Evolutionary conservation across 768 basidiomycete genomes (phyloP).

Genomic region (Dentipellis fragilis): DNA sequence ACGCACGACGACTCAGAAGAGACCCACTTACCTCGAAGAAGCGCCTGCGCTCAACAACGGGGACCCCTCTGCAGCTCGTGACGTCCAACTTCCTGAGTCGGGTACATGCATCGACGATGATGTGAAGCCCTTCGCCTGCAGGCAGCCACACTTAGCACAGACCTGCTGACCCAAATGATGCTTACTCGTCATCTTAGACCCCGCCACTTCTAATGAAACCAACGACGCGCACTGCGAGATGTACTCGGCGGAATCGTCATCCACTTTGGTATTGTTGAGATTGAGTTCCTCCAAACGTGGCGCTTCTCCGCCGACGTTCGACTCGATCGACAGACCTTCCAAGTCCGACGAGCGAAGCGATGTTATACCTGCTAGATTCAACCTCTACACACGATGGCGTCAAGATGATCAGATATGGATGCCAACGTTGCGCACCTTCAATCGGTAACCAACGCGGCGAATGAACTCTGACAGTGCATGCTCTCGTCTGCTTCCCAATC

Average conservation of each 20-base stretch:
- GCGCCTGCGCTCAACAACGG: slow-evolving; percentile 45
- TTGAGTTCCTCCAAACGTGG: slow-evolving; percentile 38
- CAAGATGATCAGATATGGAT: not conserved
- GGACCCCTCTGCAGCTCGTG: slow-evolving; percentile 58
- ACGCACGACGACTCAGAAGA: not conserved
- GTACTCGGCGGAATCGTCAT: slow-evolving; percentile 43
- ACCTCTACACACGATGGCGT: slow-evolving; percentile 26
- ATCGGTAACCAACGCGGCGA: slow-evolving; percentile 39
- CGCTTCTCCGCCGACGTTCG: slow-evolving; percentile 19
- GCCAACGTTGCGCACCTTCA: slow-evolving; percentile 7
- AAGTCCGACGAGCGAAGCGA: slow-evolving; percentile 42
- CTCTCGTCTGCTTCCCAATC: slow-evolving; percentile 21
- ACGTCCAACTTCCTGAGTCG: slow-evolving; percentile 46
- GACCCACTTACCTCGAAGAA: slow-evolving; percentile 47
- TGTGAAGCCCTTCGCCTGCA: slow-evolving; percentile 43
- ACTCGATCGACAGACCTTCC: slow-evolving; percentile 32
- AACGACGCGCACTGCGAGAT: slow-evolving; percentile 43
- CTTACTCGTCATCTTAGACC: slow-evolving; percentile 54
- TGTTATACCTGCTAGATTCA: slow-evolving; percentile 49
- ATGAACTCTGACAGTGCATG: slow-evolving; percentile 37
- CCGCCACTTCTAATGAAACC: slow-evolving; percentile 37
- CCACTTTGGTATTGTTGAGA: slow-evolving; percentile 52
- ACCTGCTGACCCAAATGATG: not conserved
- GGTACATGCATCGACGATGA: slow-evolving; percentile 47
- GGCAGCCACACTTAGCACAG: not conserved